Conservation (phyloP, 139 green algal species). For the Deuterostichococcus epilithicus region DNA sequence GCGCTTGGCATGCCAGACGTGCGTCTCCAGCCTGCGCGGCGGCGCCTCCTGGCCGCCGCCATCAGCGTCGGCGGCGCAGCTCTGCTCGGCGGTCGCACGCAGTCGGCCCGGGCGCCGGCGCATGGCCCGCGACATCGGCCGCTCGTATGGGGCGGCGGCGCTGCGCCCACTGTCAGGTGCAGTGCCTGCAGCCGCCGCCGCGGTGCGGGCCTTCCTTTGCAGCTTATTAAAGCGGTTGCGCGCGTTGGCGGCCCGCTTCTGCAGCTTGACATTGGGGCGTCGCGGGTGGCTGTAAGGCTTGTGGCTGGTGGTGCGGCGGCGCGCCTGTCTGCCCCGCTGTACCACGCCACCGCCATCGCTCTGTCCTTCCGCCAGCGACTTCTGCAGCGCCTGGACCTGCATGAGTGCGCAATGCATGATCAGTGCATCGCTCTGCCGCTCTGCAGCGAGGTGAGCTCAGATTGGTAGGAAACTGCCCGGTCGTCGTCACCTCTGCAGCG, state of each 20-base stretch:
- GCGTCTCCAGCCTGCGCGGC: conserved; percentile 48
- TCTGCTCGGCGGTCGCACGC: conserved; percentile 14
- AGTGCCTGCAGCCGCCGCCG: background rate
- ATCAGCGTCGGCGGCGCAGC: conserved; percentile 20
- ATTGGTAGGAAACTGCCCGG: too few species aligned
- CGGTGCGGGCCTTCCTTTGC: background rate
- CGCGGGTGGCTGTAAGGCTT: conserved; percentile 31
- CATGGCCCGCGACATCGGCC: conserved; percentile 51
- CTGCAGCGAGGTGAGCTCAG: too few species aligned
- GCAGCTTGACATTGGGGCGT: conserved; percentile 31
- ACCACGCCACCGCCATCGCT: too few species aligned
- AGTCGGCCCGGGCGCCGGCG: conserved; percentile 40
- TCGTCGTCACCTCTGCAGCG: background rate
- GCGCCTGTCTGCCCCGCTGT: background rate
- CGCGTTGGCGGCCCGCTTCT: background rate
- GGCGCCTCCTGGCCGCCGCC: background rate
- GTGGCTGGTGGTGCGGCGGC: conserved; percentile 37
- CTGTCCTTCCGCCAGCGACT: background rate
- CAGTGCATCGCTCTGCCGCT: too few species aligned
- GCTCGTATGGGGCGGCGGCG: background rate
- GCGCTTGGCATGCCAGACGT: conserved; percentile 67
- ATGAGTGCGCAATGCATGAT: background rate
- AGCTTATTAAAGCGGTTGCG: too few species aligned
- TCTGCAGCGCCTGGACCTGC: background rate
- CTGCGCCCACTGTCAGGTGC: background rate